These are phyloP conservation scores for Xerocomus minutiporus DNA, from an alignment of 1,284 basidiomycete species.

Conservation along the genomic window DNA sequence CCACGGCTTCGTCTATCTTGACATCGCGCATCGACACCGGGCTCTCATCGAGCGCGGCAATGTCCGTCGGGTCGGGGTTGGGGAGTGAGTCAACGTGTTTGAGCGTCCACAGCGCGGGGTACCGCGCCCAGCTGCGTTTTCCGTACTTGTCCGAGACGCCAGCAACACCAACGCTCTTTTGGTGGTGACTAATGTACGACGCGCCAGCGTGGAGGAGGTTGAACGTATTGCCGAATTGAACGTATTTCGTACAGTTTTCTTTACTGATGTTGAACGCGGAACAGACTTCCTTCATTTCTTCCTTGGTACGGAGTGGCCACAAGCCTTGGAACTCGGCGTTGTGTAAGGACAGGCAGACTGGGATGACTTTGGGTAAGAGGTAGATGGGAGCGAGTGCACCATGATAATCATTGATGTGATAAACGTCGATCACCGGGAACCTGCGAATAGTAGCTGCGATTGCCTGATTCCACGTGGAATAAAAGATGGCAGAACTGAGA, in stretches of 20 bases:
- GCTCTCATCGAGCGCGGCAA: slow-evolving; percentile 81
- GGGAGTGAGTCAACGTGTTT: slow-evolving; percentile 92
- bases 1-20: slow-evolving; percentile 74
- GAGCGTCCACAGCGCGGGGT: slow-evolving; percentile 90
- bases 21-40: slow-evolving; percentile 71
- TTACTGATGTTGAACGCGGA: slow-evolving; percentile 95
- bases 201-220: slow-evolving; percentile 90
- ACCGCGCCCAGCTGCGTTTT: slow-evolving; percentile 91
- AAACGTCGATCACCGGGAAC: slow-evolving; percentile 82
- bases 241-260: slow-evolving; percentile 91
- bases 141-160: slow-evolving; percentile 96
- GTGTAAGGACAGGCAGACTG: slow-evolving; percentile 88
- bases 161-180: slow-evolving; percentile 88
- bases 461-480: slow-evolving; percentile 95
- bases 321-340: slow-evolving; percentile 96
- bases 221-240: slow-evolving; percentile 95
- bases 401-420: slow-evolving; percentile 89
- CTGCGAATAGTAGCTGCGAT: slow-evolving; percentile 86
- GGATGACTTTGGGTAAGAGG: slow-evolving; percentile 83
- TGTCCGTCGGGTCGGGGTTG: slow-evolving; percentile 90
- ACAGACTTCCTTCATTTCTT: slow-evolving; percentile 96
- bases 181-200: slow-evolving; percentile 86
- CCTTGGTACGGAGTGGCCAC: slow-evolving; percentile 91
- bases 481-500: slow-evolving; percentile 90
- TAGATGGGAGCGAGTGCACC: slow-evolving; percentile 88